These are phyloP conservation scores for Dictyostelium purpureum DNA, from an alignment of 78 protist species.

Conservation along the genomic window DNA sequence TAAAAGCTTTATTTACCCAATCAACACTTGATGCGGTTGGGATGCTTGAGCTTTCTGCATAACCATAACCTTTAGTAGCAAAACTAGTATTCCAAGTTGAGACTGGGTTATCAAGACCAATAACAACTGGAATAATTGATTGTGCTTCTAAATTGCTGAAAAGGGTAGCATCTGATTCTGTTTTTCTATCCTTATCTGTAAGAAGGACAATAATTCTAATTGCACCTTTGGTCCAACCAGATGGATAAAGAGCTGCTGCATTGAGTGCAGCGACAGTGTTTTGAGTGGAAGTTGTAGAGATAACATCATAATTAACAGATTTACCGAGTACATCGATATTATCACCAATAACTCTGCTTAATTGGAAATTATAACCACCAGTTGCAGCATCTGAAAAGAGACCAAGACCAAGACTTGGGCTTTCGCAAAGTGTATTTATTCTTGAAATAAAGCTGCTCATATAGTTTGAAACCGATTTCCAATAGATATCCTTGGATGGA, in stretches of 20 bases:
- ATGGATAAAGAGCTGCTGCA: slow-evolving; percentile 12
- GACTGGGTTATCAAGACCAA: background rate
- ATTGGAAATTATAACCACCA: background rate
- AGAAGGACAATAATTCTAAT: background rate
- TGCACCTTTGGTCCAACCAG: slow-evolving; percentile 37
- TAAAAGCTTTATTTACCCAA: background rate
- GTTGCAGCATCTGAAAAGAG: slow-evolving; percentile 26
- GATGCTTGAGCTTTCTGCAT: background rate
- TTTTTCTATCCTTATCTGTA: slow-evolving; percentile 52
- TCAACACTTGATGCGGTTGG: background rate
- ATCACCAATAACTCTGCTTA: background rate
- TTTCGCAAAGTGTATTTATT: background rate
- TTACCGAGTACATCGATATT: background rate
- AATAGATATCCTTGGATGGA: background rate
- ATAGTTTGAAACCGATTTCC: background rate
- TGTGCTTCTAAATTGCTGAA: background rate
- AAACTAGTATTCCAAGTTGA: slow-evolving; percentile 14
- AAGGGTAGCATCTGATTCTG: background rate
- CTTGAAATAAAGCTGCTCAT: background rate
- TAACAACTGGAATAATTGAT: slow-evolving; percentile 13
- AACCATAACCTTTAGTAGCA: background rate
- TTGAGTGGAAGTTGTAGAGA: background rate
- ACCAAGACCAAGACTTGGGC: slow-evolving; percentile 7
- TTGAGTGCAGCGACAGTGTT: background rate
- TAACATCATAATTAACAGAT: background rate